Evolutionary conservation across 164 flowering plant genomes (phyloP), one percentile per base, ranked within the genome.

Genomic region (Brasenia schreberi): DNA sequence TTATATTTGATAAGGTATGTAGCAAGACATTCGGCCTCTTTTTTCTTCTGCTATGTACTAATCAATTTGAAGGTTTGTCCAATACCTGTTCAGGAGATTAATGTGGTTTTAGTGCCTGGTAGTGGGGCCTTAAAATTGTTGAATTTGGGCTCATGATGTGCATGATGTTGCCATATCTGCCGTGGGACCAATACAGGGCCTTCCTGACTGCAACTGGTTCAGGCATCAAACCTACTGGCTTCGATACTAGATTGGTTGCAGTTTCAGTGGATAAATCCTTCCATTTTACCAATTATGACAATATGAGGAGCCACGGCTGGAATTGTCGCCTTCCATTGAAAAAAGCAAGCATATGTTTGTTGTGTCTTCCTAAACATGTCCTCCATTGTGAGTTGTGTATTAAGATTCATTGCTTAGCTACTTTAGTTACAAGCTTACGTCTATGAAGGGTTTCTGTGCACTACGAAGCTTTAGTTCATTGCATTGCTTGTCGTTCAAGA

Each of bases 1-100:
- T 87, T 71, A 86, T 93, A 62, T 86, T 78, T 71, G 96, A 93
- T 75, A 76, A 68, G 83, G 98, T 88, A 79, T 68, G 79, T 45
- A 7, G 10, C 52, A 45, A 11, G 7, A 45, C 53, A 7, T 45
- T 12, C 12, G 12, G 53, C 53, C 53, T 45, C 12, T 45, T 2
- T 2, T 45, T 44, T 12, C 5, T 45, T 45, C 53, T 23, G 27
- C 27, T 23, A 23, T 23, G 27, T 23, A 23, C 1, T 7, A 45
- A 45, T 45, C 11, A 12, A 45, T 23, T 23, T 23, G 27, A 23
- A 23, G 27, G 27, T 23, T 23, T 23, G 27, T 23, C 27, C 27
- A 2, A 23, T 23, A 23, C 27, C 27, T 23, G 27, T 23, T 23
- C 27, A 23, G 27, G 27, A 23, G 27, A 23, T 23, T 23, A 23